These are phyloP conservation scores for Cerrena zonata DNA, from an alignment of 1,284 basidiomycete species.

Conservation along the genomic window DNA sequence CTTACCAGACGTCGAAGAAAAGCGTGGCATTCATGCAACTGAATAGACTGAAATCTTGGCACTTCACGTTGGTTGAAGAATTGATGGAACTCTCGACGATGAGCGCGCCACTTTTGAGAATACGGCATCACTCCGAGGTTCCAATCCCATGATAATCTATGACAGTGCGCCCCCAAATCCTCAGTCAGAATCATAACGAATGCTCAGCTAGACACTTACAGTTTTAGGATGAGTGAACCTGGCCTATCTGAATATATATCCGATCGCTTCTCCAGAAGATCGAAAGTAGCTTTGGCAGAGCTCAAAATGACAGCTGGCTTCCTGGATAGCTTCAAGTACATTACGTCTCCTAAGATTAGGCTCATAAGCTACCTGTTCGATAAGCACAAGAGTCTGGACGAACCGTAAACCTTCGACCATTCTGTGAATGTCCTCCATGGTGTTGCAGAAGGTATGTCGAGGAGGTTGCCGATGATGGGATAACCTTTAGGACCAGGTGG, in stretches of 20 bases:
- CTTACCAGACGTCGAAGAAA: constrained; percentile 16
- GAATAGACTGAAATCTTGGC: constrained; percentile 9
- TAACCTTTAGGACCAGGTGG: constrained; percentile 15
- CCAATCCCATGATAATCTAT: constrained; percentile 19
- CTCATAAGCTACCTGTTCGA: not conserved
- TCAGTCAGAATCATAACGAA: not conserved
- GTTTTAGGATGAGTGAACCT: constrained; percentile 5
- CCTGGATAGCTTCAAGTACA: constrained; percentile 11
- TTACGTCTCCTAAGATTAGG: constrained; percentile 11
- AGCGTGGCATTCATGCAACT: constrained; percentile 16
- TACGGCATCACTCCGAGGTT: constrained; percentile 25
- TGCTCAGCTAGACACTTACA: constrained; percentile 3
- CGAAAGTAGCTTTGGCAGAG: constrained; percentile 7
- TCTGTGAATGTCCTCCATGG: constrained; percentile 9
- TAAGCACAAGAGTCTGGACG: not conserved
- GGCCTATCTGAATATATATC: constrained; percentile 15
- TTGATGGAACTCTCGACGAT: constrained; percentile 21
- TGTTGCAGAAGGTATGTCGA: constrained; percentile 11
- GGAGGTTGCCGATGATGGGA: constrained; percentile 15
- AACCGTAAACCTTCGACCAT: constrained; percentile 6
- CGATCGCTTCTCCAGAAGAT: constrained; percentile 16
- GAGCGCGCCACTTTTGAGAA: constrained; percentile 26
- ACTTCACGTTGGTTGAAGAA: constrained; percentile 12
- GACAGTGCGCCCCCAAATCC: not conserved
- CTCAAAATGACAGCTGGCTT: constrained; percentile 14